These are phyloP conservation scores for Aphanomyces cochlioides DNA, from an alignment of 352 stramenopile genomes.

Conservation along the genomic window DNA sequence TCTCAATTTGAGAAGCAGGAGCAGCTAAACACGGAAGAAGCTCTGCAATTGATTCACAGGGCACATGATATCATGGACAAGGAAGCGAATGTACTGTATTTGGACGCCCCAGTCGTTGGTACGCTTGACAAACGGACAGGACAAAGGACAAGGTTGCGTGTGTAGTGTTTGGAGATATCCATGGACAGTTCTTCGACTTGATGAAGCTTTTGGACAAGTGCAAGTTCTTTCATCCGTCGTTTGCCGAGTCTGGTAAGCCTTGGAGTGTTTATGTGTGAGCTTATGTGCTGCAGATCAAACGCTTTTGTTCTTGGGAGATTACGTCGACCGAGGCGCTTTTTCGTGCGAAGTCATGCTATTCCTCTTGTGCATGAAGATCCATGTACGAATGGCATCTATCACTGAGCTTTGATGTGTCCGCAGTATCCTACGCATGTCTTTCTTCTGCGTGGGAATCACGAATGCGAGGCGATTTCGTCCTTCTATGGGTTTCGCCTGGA, in stretches of 20 bases:
- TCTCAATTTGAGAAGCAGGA: slow-evolving; percentile 59
- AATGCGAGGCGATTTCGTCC: slow-evolving; percentile 82
- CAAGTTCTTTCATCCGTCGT: slow-evolving; percentile 32
- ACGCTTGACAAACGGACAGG: background rate
- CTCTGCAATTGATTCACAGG: slow-evolving; percentile 61
- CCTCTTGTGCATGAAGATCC: slow-evolving; percentile 63
- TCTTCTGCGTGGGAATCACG: slow-evolving; percentile 73
- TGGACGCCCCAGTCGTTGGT: slow-evolving; percentile 48
- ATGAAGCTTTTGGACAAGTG: slow-evolving; percentile 57
- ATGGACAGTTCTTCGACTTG: slow-evolving; percentile 79
- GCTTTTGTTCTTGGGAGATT: slow-evolving; percentile 73
- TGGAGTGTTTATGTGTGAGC: slow-evolving; percentile 31
- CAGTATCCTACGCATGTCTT: slow-evolving; percentile 60
- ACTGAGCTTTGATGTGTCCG: background rate
- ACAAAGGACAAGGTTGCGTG: background rate
- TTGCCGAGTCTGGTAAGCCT: slow-evolving; percentile 9
- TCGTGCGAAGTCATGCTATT: slow-evolving; percentile 82
- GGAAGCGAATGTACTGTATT: slow-evolving; percentile 58
- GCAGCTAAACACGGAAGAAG: slow-evolving; percentile 50
- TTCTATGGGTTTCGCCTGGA: slow-evolving; percentile 83
- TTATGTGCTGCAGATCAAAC: slow-evolving; percentile 39
- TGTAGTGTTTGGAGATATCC: slow-evolving; percentile 74
- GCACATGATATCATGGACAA: slow-evolving; percentile 54
- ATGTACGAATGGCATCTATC: slow-evolving; percentile 29
- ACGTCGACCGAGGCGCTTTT: slow-evolving; percentile 74